A percentile compares a stretch with the other conserved stretches of the same genome.
These are phyloP conservation scores for Pisolithus sp. DNA, from an alignment of 768 basidiomycete species.

Conservation along the genomic window DNA sequence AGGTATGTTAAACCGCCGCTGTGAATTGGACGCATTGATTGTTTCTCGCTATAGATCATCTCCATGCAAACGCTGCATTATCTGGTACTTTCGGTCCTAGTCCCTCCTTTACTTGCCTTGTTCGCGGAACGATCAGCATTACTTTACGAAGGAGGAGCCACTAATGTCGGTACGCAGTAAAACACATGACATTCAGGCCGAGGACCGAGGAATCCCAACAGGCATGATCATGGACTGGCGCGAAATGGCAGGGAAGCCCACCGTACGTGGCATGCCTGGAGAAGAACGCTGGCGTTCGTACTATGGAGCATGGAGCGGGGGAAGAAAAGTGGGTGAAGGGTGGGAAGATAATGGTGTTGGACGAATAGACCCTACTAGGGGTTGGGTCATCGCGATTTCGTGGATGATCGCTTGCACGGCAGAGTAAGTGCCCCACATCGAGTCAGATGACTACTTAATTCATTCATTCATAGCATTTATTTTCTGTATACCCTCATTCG, in stretches of 20 bases:
- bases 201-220: slow-evolving; percentile 19
- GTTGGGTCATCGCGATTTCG: slow-evolving; percentile 84
- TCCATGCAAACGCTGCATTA: slow-evolving; percentile 93
- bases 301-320: slow-evolving; percentile 75
- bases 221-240: slow-evolving; percentile 98
- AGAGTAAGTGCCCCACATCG: slow-evolving; percentile 59
- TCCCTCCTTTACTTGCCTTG: slow-evolving; percentile 69
- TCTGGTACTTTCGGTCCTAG: slow-evolving; percentile 73
- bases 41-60: slow-evolving; percentile 65
- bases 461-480: slow-evolving; percentile 43
- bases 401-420: slow-evolving; percentile 80
- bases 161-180: slow-evolving; percentile 60
- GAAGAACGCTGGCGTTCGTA: slow-evolving; percentile 61
- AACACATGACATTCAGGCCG: not conserved
- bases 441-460: slow-evolving; percentile 4
- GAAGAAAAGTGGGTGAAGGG: slow-evolving; percentile 63
- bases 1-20: slow-evolving; percentile 39
- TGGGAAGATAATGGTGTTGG: slow-evolving; percentile 53
- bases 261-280: slow-evolving; percentile 59
- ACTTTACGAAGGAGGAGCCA: slow-evolving; percentile 68
- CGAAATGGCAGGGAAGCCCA: slow-evolving; percentile 84
- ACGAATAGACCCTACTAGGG: slow-evolving; percentile 68
- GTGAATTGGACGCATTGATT: not conserved
- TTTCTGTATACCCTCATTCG: slow-evolving; percentile 85
- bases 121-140: slow-evolving; percentile 72